Percentiles rank a stretch among this genome's conserved stretches.
These are phyloP conservation scores for Cercospora janseana DNA, from an alignment of 2,329 filamentous ascomycete species.

Conservation along the genomic window DNA sequence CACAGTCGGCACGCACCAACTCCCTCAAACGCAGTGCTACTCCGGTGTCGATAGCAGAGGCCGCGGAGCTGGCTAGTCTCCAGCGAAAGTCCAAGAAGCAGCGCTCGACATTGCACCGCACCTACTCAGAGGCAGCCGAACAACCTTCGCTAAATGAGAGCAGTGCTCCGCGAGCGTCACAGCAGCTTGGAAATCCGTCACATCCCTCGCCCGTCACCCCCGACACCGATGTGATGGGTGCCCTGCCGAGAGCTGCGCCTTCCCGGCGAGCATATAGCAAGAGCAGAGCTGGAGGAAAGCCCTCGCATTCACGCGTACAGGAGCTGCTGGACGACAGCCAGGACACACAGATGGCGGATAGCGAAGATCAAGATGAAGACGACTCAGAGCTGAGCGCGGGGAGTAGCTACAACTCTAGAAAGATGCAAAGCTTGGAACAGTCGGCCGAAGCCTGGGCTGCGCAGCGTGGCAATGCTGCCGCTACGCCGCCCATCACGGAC, in stretches of 20 bases:
- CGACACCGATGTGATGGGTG: conserved; percentile 34
- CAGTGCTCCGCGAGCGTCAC: conserved; percentile 24
- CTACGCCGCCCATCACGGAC: conserved; percentile 74
- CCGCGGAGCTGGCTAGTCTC: conserved; percentile 50
- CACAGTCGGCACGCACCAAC: conserved; percentile 30
- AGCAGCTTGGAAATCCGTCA: conserved; percentile 24
- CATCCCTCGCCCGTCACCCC: conserved; percentile 37
- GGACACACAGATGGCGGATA: conserved; percentile 31
- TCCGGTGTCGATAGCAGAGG: conserved; percentile 55
- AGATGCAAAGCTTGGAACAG: conserved; percentile 25
- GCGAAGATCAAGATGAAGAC: conserved; percentile 31
- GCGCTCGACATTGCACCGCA: conserved; percentile 38
- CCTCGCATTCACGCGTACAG: conserved; percentile 31
- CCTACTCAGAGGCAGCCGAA: conserved; percentile 32
- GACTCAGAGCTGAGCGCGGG: conserved; percentile 31
- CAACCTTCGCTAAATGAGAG: conserved; percentile 32
- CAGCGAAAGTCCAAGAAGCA: conserved; percentile 53
- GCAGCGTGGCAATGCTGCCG: conserved; percentile 42
- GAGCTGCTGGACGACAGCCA: conserved; percentile 32
- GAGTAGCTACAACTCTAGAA: conserved; percentile 23
- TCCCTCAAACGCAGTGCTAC: conserved; percentile 49
- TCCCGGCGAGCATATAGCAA: conserved; percentile 24
- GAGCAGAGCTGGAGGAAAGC: conserved; percentile 21
- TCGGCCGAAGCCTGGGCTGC: conserved; percentile 20
- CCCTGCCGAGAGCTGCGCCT: conserved; percentile 20